Evolutionary conservation across 225 moss, liverwort and hornwort species (phyloP).

Genomic region (Pseudisothecium myosuroides): DNA sequence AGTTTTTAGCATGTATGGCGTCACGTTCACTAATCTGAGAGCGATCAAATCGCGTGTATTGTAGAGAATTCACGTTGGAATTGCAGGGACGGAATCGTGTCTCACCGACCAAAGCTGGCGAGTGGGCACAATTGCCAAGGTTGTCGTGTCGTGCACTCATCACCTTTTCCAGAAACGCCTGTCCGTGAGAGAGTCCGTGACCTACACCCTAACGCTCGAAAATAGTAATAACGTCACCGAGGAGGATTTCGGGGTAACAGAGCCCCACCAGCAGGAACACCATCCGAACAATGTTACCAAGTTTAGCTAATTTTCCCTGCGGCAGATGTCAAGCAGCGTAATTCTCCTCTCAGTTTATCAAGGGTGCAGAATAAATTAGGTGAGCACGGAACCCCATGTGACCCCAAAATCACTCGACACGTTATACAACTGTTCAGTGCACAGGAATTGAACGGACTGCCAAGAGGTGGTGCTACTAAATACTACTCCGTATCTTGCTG

Average conservation of each 20-base stretch:
- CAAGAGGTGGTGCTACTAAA: not conserved
- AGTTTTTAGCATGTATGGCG: not conserved
- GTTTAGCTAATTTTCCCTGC: not conserved
- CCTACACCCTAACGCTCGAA: slow-evolving; percentile 5
- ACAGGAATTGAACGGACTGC: not conserved
- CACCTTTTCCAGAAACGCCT: not conserved
- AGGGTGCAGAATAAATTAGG: not conserved
- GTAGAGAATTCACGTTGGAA: not conserved
- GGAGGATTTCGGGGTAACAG: not conserved
- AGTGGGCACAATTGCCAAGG: not conserved
- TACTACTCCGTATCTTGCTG: not conserved
- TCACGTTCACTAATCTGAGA: not conserved
- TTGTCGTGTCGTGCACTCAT: slow-evolving; percentile 13
- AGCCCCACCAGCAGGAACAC: not conserved
- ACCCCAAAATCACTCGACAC: slow-evolving; percentile 1
- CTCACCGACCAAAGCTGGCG: slow-evolving; percentile 1
- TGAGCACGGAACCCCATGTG: not conserved
- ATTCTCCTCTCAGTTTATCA: not conserved
- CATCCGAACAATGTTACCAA: not conserved
- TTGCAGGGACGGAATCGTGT: not conserved
- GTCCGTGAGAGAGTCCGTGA: not conserved
- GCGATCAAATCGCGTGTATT: not conserved
- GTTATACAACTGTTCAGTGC: not conserved
- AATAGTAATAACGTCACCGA: slow-evolving; percentile 15
- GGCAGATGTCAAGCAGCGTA: not conserved